Conservation (phyloP, 371 early-diverging fungal species). For the Circinella minor region DNA sequence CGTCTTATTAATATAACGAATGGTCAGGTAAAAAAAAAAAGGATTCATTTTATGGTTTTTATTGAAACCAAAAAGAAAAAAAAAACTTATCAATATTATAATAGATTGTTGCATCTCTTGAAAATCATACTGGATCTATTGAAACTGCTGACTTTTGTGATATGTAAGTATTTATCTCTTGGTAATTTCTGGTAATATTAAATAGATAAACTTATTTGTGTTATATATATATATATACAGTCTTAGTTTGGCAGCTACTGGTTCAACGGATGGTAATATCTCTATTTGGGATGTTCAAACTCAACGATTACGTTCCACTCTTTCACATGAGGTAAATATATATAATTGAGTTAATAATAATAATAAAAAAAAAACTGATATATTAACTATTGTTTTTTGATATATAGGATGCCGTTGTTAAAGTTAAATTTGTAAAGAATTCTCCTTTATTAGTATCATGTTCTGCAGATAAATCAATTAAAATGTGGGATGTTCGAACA, state of each 20-base stretch:
- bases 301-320: constrained; percentile 70
- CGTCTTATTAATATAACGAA: constrained; percentile 75
- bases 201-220: no score
- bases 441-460: constrained; percentile 70
- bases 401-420: constrained; percentile 81
- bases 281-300: constrained; percentile 88
- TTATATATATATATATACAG: constrained; percentile 18
- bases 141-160: constrained; percentile 80
- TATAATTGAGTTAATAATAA: not conserved
- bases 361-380: not conserved
- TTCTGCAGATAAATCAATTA: constrained; percentile 79
- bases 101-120: constrained; percentile 77
- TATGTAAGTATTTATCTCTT: constrained; percentile 30
- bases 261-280: constrained; percentile 87
- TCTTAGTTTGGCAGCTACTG: constrained; percentile 80
- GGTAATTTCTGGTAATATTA: no score
- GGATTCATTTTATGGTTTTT: constrained; percentile 11
- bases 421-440: constrained; percentile 71
- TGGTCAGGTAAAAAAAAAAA: constrained; percentile 51
- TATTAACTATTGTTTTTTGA: not conserved
- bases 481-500: constrained; percentile 88
- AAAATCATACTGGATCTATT: constrained; percentile 77
- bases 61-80: not conserved
- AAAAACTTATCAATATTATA: not conserved
- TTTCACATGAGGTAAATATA: constrained; percentile 64